Evolutionary conservation across 768 basidiomycete species (phyloP), one percentile per base, ranked within the genome.

Genomic region (Pleurotus tuber-regium): DNA sequence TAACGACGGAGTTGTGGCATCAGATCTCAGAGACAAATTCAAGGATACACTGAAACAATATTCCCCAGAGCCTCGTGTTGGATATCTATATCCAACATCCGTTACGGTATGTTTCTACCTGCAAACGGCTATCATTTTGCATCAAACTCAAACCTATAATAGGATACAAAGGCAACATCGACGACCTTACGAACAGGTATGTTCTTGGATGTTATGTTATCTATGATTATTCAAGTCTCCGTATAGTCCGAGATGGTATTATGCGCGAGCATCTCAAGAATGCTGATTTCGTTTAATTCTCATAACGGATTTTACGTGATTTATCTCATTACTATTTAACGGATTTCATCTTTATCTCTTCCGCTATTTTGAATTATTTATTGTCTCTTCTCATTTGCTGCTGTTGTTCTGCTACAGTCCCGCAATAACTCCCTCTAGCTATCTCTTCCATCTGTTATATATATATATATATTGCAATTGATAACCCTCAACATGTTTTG

Each of bases 61-160:
- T 46, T 82, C 80, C 1, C 75, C 77, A 5, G 69, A 73, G 43
- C 72, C 73, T 2, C 69, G 85, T 25, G 63, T 68, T 9, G 78
- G 76, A 56, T 85, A 85, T 63, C 74, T 77, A 31, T 83, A 83
- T 64, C 59, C 79, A 2, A 86, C 84, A 0, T 78, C 80, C 29
- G 82, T 82, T 5, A 78, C 79, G 31, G 84, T 84, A 60, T 52
- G 79, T 74, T 30, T 21, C 43, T 50, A 23, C 31, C 41, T 21
- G 50, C 39, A 26, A 14, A 11, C 33, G 14, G 9, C 9, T 2
- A 9, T 36, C 49, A 18, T 43, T 42, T 25, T 39, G 10, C 24
- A 40, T 25, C 40, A 49, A 8, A 43, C 18, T 38, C 9, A 39
- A 29, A 18, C n/a, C 6, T 23, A 5, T 44, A 11, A 18, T 52